Evolutionary conservation across 768 basidiomycete species (phyloP).

Genomic region (Amanita rimosa): DNA sequence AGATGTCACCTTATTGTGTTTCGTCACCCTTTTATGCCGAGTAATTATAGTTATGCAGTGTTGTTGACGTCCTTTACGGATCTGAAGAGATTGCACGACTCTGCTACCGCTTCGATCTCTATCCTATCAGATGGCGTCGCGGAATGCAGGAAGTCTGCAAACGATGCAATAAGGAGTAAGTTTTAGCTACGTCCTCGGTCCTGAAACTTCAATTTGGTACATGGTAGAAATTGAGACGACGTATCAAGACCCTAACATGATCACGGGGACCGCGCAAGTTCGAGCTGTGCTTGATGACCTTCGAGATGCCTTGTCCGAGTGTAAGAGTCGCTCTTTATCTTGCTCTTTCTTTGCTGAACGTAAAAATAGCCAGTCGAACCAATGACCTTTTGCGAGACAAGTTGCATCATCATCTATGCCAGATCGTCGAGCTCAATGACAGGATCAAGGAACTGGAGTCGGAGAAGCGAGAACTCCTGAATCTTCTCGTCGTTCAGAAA

Average conservation of each 20-base stretch:
- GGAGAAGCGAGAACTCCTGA: slow-evolving; percentile 15
- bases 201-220: not conserved
- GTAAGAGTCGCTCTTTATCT: slow-evolving; percentile 10
- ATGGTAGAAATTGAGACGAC: not conserved
- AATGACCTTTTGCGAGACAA: slow-evolving; percentile 29
- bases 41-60: not conserved
- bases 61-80: slow-evolving; percentile 6
- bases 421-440: slow-evolving; percentile 20
- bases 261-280: not conserved
- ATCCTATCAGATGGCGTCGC: not conserved
- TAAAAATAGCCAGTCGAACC: slow-evolving; percentile 22
- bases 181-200: not conserved
- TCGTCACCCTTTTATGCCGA: not conserved
- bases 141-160: not conserved
- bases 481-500: slow-evolving; percentile 10
- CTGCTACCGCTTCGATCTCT: not conserved
- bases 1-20: not conserved
- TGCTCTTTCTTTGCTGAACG: not conserved
- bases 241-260: not conserved
- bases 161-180: not conserved
- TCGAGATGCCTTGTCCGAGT: slow-evolving; percentile 12
- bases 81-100: slow-evolving; percentile 9
- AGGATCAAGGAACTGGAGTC: slow-evolving; percentile 25
- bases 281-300: not conserved
- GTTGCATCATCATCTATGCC: slow-evolving; percentile 20